These are phyloP conservation scores for Hortaea werneckii DNA, from an alignment of 2,329 filamentous ascomycete genomes.

Conservation along the genomic window DNA sequence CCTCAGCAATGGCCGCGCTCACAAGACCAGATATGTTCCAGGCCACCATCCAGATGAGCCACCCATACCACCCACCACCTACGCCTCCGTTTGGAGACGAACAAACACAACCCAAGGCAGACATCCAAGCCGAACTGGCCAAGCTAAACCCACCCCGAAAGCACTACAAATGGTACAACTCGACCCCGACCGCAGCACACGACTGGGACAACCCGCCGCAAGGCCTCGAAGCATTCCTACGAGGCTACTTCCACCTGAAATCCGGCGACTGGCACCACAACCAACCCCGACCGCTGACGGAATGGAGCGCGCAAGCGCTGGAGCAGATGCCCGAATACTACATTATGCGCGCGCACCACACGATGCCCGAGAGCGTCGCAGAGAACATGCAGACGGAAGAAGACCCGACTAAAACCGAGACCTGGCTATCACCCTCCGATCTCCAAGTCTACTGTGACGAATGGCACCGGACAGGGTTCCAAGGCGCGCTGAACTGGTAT, in stretches of 20 bases:
- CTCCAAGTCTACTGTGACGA: conserved; percentile 51
- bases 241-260: conserved; percentile 61
- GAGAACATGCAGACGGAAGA: conserved; percentile 41
- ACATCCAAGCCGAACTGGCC: conserved; percentile 49
- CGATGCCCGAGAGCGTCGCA: conserved; percentile 50
- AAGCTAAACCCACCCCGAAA: conserved; percentile 48
- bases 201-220: conserved; percentile 41
- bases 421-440: conserved; percentile 51
- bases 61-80: conserved; percentile 50
- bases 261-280: conserved; percentile 47
- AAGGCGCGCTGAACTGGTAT: conserved; percentile 60
- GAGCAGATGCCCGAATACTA: conserved; percentile 57
- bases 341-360: conserved; percentile 49
- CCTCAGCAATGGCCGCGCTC: conserved; percentile 49
- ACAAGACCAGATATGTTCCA: conserved; percentile 56
- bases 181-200: conserved; percentile 35
- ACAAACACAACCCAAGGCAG: conserved; percentile 11
- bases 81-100: conserved; percentile 33
- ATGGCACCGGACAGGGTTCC: conserved; percentile 53
- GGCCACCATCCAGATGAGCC: conserved; percentile 53
- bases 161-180: conserved; percentile 62
- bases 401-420: conserved; percentile 28
- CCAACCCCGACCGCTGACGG: conserved; percentile 42
- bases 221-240: conserved; percentile 49
- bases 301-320: conserved; percentile 49